Percentiles rank a stretch among this genome's conserved stretches.
Conservation (phyloP, 1,139 yeast species). For the Nakaseomyces uthaithaninus region DNA sequence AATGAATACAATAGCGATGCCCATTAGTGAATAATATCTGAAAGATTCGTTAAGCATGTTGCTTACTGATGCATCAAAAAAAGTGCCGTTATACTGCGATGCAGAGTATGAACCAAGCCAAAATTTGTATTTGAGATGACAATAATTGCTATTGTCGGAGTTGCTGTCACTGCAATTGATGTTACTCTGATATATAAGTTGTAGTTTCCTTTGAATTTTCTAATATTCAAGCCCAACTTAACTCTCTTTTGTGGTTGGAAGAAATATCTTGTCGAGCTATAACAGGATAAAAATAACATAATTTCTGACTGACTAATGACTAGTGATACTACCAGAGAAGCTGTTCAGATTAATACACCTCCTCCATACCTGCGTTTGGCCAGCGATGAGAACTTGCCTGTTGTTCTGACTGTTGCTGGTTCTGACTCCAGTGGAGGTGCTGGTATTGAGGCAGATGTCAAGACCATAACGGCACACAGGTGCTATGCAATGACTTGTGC, state of each 20-base stretch:
- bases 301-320: too few species aligned
- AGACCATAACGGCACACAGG: conserved; percentile 69
- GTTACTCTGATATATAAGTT: too few species aligned
- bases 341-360: conserved; percentile 24
- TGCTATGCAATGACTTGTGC: conserved; percentile 79
- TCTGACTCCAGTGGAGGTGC: conserved; percentile 94
- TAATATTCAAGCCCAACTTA: too few species aligned
- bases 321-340: conserved; percentile 12
- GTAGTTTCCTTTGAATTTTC: too few species aligned
- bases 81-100: too few species aligned
- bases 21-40: conserved; percentile 1
- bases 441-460: conserved; percentile 87
- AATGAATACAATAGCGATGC: not conserved
- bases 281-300: not conserved
- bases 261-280: too few species aligned
- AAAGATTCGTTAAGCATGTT: not conserved
- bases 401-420: conserved; percentile 65
- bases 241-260: too few species aligned
- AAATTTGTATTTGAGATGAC: too few species aligned
- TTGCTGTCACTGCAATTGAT: not conserved
- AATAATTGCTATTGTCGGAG: too few species aligned
- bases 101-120: too few species aligned
- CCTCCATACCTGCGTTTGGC: conserved; percentile 27
- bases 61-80: too few species aligned
- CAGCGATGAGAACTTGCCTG: conserved; percentile 22